Evolutionary conservation across 306 rosid genomes (phyloP).

Genomic region (Prosopis cineraria): DNA sequence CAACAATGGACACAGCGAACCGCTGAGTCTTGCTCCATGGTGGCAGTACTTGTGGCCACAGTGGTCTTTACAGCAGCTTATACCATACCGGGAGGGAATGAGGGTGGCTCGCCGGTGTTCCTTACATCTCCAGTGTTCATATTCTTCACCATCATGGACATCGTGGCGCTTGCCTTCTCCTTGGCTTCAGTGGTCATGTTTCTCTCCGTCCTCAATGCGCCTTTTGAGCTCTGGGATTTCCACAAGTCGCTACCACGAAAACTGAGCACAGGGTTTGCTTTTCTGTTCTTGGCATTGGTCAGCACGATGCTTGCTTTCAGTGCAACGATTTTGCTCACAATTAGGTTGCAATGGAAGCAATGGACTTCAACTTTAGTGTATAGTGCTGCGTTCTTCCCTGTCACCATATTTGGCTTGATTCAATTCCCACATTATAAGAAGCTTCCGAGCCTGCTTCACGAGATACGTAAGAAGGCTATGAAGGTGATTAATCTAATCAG

Average conservation of each 20-base stretch:
- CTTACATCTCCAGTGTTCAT: conserved; percentile 21
- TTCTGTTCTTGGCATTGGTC: conserved; percentile 36
- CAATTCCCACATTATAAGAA: conserved; percentile 26
- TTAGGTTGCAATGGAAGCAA: background rate
- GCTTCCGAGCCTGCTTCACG: background rate
- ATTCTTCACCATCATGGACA: conserved; percentile 40
- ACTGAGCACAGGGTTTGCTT: conserved; percentile 30
- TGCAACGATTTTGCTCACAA: conserved; percentile 33
- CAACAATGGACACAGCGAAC: conserved; percentile 31
- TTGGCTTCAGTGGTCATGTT: conserved; percentile 44
- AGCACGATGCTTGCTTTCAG: conserved; percentile 40
- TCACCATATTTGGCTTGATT: conserved; percentile 32
- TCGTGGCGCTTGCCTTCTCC: conserved; percentile 35
- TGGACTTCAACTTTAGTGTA: conserved; percentile 38
- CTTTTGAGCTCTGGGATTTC: conserved; percentile 35
- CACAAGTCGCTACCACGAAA: conserved; percentile 26
- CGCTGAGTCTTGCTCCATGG: conserved; percentile 35
- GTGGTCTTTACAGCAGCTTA: conserved; percentile 43
- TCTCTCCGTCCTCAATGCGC: conserved; percentile 43
- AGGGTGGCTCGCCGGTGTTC: conserved; percentile 13
- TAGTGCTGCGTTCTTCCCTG: conserved; percentile 32
- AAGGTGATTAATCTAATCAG: background rate
- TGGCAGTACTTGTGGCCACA: conserved; percentile 37
- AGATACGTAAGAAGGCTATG: background rate
- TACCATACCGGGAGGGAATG: conserved; percentile 29